phyloP scores from a whole-genome alignment of 139 green algal species.

The Chlamydomonas sp. region DNA sequence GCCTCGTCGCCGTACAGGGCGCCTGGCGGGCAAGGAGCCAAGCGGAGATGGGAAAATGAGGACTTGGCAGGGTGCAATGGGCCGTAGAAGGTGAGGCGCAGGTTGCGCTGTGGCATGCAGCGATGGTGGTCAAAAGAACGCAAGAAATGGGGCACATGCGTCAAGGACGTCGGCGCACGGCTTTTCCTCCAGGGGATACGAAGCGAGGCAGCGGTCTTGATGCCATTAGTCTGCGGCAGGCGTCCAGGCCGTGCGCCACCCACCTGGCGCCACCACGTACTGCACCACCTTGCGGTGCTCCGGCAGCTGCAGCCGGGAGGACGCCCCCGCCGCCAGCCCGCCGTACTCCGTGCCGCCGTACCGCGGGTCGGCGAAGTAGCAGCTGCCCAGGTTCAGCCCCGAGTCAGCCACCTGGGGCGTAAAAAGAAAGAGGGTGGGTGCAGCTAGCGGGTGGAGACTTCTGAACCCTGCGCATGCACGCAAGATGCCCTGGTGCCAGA shows the following conservation, averaged over 20 bases:
- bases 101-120: background rate
- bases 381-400: background rate
- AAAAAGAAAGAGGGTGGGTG: background rate
- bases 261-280: background rate
- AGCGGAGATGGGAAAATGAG: background rate
- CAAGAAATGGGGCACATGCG: no score
- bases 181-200: background rate
- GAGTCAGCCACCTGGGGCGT: background rate
- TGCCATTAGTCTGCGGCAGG: background rate
- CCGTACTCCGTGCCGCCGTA: no score
- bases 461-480: no score
- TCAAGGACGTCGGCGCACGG: background rate
- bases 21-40: background rate
- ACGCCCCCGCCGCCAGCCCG: background rate
- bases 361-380: slow-evolving; percentile 1
- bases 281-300: slow-evolving; percentile 17
- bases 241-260: background rate
- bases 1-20: background rate
- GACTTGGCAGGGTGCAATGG: background rate
- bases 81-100: background rate
- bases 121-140: no score
- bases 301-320: background rate
- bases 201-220: background rate
- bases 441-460: no score
- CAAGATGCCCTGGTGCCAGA: no score